Evolutionary conservation across 306 rosid genomes (phyloP), one percentile per base, ranked within the genome.

Genomic region (Quercus glauca): DNA sequence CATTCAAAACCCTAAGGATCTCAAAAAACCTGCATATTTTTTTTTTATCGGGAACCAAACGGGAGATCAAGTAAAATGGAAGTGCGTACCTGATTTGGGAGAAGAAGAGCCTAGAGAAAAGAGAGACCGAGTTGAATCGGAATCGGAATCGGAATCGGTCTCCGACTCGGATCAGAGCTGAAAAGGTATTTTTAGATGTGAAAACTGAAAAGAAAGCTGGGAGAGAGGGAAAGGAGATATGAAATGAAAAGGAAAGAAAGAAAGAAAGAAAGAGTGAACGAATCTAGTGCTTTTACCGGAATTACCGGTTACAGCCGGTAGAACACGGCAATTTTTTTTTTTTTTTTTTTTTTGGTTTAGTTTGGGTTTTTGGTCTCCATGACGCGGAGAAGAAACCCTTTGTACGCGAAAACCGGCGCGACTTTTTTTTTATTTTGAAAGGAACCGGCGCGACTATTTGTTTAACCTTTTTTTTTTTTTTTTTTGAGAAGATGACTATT

Each of bases 271-370:
- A 49, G 17, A 49, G 53, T 17, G 53, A 17, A 11, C 53, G 53
- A 49, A 49, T 12, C 53, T 49, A 49, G 17, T 49, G 53, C 11
- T 0, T 4, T 19, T 6, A 86, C 82, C 70, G 83, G 80, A 52
- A 51, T 35, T 68, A 83, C 89, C 88, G 88, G 92, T 49, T 55
- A 69, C 73, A 68, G 75, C 90, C 88, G 73, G 88, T 85, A 26
- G 57, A 10, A 61, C 69, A 28, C 41, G 69, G 69, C 69, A 6
- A 26, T 3, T 23, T 28, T 11, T 49, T 49, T 49, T 13, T 49
- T 1, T 45, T 43, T 43, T 43, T 5, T 5, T 35, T 7, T 37
- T 37, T 1, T 37, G 6, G 1, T 5, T 33, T 0, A 37, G 43
- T 37, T 41, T 41, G 45, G 45, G 45, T 41, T 41, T 63, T 63